Conservation (phyloP, 331 rosid species). For the Phaseolus coccineus region DNA sequence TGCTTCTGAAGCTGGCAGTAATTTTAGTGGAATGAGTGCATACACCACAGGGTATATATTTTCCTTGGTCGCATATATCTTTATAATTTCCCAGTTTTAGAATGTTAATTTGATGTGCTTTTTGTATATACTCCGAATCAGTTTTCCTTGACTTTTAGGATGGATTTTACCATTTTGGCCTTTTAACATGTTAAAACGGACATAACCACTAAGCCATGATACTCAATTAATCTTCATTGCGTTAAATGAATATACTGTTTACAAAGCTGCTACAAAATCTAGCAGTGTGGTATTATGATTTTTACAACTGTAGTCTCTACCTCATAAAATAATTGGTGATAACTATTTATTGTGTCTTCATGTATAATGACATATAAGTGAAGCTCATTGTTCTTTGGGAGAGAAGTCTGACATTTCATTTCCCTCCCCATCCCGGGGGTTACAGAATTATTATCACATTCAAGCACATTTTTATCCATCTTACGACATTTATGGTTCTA, state of each 20-base stretch:
- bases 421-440: background rate
- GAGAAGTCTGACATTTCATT: background rate
- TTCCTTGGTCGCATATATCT: conserved; percentile 25
- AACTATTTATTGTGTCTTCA: conserved; percentile 7
- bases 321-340: background rate
- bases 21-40: conserved; percentile 98
- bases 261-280: conserved; percentile 8
- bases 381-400: background rate
- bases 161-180: background rate
- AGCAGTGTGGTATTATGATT: conserved; percentile 1
- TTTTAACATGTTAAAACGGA: conserved; percentile 21
- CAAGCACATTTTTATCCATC: background rate
- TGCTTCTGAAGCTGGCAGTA: conserved; percentile 94
- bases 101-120: conserved; percentile 13
- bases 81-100: conserved; percentile 31
- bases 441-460: conserved; percentile 31
- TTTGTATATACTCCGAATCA: conserved; percentile 12
- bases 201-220: background rate
- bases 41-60: conserved; percentile 87
- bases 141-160: conserved; percentile 9
- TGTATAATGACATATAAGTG: background rate
- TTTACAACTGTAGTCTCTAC: background rate
- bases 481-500: background rate
- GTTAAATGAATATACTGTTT: background rate
- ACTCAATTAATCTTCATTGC: conserved; percentile 13